Evolutionary conservation across 23 red algal species (phyloP).

Genomic region (Gracilaria vermiculophylla): DNA sequence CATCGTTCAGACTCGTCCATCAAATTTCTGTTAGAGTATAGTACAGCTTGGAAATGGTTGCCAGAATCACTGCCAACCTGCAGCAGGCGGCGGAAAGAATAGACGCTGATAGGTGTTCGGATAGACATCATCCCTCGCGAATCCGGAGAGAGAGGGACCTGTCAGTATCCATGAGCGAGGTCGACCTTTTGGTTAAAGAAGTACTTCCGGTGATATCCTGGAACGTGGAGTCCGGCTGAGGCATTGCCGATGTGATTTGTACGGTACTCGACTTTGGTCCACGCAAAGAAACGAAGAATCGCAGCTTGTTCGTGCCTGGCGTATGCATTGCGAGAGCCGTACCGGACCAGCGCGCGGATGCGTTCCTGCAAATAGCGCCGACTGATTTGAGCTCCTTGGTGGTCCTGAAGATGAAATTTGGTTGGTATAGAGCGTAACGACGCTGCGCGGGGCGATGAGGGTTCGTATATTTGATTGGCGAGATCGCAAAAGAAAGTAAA

Average conservation of each 20-base stretch:
- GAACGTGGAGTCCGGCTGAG: not conserved
- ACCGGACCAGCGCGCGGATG: constrained; percentile 4
- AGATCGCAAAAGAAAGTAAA: not conserved
- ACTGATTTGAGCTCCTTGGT: not conserved
- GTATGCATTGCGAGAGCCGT: constrained; percentile 38
- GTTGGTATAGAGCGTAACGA: not conserved
- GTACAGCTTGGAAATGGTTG: constrained; percentile 53
- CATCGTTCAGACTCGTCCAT: not conserved
- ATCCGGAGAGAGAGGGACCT: not conserved
- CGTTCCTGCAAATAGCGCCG: constrained; percentile 25
- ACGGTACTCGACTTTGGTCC: constrained; percentile 7
- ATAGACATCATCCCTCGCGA: constrained; percentile 37
- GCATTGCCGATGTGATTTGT: constrained; percentile 33
- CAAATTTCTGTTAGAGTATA: not conserved
- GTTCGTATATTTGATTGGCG: not conserved
- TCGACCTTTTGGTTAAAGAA: not conserved
- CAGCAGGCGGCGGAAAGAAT: not conserved
- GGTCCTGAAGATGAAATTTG: not conserved
- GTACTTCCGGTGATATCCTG: constrained; percentile 12
- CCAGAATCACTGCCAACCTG: constrained; percentile 12
- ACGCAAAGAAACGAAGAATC: constrained; percentile 30
- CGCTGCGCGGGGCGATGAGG: not conserved
- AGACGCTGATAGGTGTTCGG: constrained; percentile 32
- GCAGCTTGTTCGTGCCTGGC: constrained; percentile 7
- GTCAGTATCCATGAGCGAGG: not conserved